phyloP scores from a whole-genome alignment of 768 basidiomycete genomes.

The Termitomyces sp. region DNA sequence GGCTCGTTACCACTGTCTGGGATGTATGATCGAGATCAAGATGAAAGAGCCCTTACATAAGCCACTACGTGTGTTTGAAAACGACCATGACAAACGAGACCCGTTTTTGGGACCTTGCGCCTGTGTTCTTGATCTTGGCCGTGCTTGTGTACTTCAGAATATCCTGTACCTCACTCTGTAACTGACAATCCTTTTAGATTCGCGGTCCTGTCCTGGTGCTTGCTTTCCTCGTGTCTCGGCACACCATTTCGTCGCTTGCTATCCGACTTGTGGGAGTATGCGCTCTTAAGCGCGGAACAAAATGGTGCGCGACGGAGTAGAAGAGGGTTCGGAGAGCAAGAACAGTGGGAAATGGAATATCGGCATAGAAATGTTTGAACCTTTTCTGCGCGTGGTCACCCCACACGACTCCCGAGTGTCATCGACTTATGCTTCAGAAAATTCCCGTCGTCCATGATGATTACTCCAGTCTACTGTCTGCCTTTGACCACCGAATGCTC shows the following conservation, averaged over 20 bases:
- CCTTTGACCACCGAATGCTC: not conserved
- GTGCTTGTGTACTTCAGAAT: slow-evolving; percentile 38
- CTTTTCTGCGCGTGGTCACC: not conserved
- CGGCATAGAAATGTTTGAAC: slow-evolving; percentile 24
- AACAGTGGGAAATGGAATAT: slow-evolving; percentile 62
- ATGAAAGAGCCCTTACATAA: not conserved
- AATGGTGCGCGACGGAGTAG: slow-evolving; percentile 28
- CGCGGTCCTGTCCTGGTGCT: slow-evolving; percentile 59
- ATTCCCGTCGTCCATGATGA: not conserved
- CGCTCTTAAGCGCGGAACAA: slow-evolving; percentile 38
- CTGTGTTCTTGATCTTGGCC: slow-evolving; percentile 45
- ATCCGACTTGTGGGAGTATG: slow-evolving; percentile 47
- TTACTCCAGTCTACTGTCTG: too few species aligned
- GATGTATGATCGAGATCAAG: not conserved
- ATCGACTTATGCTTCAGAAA: not conserved
- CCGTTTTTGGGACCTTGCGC: slow-evolving; percentile 32
- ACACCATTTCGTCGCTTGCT: slow-evolving; percentile 43
- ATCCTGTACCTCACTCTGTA: slow-evolving; percentile 5
- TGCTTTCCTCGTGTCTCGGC: slow-evolving; percentile 68
- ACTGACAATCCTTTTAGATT: slow-evolving; percentile 30
- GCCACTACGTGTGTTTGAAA: not conserved
- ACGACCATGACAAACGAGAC: slow-evolving; percentile 13
- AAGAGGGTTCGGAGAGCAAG: slow-evolving; percentile 42
- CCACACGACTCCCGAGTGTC: not conserved
- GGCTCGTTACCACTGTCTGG: not conserved